Evolutionary conservation across 2,329 filamentous ascomycete species (phyloP), one percentile per base, ranked within the genome.

Genomic region (Scytalidium sp.): DNA sequence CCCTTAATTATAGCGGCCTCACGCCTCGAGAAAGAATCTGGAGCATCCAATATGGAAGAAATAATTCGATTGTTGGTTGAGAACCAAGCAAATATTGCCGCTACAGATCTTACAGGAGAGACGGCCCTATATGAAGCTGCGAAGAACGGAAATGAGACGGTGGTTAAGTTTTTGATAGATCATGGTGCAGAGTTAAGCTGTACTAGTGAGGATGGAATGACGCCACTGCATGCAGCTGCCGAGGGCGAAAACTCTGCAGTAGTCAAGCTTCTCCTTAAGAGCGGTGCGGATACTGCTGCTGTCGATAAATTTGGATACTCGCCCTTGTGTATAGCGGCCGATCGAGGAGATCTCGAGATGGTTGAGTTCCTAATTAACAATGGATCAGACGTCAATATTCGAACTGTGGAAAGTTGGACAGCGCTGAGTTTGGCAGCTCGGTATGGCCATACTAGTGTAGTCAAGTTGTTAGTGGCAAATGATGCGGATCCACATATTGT

Each of bases 141-240:
- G 5, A 17, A 23, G 10, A 45, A 50, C 10, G 56, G 52, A 1
- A 45, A 57, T 25, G 17, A 40, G 7, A 52, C 56, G 5, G 45
- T 58, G 6, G 48, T 62, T 7, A 50, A 53, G 11, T 56, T 57
- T 36, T 41, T 62, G 3, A 43, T 60, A 0, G 50, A 54, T 8
- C 46, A 51, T 8, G 57, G 56, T 1, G 55, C 51, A 9, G 15
- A 36, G n/a, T n/a, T n/a, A n/a, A n/a, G n/a, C n/a, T n/a, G n/a
- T n/a, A n/a, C n/a, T n/a, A n/a, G n/a, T n/a, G n/a, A n/a, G n/a
- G n/a, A n/a, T n/a, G n/a, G n/a, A n/a, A n/a, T n/a, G n/a, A n/a
- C n/a, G n/a, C n/a, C n/a, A n/a, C n/a, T n/a, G n/a, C n/a, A n/a
- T n/a, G n/a, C n/a, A n/a, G n/a, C n/a, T n/a, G n/a, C 43, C 20